Evolutionary conservation across 805 yeast genomes (phyloP).

Genomic region (Kazachstania martiniae): DNA sequence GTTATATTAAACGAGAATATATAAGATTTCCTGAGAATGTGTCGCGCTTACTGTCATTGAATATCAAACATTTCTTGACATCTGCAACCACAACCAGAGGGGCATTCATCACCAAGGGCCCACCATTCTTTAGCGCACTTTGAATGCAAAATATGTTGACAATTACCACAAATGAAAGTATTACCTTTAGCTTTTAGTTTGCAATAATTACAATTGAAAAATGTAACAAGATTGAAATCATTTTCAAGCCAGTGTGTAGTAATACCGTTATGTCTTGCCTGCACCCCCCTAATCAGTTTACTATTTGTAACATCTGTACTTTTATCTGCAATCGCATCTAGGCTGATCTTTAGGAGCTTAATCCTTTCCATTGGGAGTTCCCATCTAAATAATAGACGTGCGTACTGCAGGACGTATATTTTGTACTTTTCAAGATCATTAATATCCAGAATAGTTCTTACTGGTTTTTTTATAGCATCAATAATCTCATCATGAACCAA

Average conservation of each 20-base stretch:
- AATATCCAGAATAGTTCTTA: slow-evolving; percentile 16
- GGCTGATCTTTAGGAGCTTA: slow-evolving; percentile 55
- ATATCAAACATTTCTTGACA: slow-evolving; percentile 36
- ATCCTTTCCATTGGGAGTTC: slow-evolving; percentile 71
- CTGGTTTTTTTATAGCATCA: slow-evolving; percentile 11
- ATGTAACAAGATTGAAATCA: not conserved
- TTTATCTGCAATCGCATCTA: slow-evolving; percentile 5
- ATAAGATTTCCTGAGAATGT: too few species aligned
- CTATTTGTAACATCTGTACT: not conserved
- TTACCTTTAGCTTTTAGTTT: slow-evolving; percentile 47
- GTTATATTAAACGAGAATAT: too few species aligned
- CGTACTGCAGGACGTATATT: slow-evolving; percentile 56
- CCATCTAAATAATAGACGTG: slow-evolving; percentile 71
- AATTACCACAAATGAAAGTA: slow-evolving; percentile 55
- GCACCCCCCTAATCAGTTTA: not conserved
- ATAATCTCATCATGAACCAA: slow-evolving; percentile 21
- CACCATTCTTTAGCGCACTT: slow-evolving; percentile 80
- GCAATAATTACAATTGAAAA: slow-evolving; percentile 55
- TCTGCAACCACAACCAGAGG: slow-evolving; percentile 77
- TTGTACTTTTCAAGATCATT: slow-evolving; percentile 20
- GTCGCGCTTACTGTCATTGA: too few species aligned
- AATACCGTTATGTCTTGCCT: slow-evolving; percentile 7
- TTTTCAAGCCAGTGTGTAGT: slow-evolving; percentile 12
- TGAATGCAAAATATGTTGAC: slow-evolving; percentile 74
- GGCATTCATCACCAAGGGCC: slow-evolving; percentile 47